Conservation (phyloP, 805 yeast species). For the Pichia insulana region DNA sequence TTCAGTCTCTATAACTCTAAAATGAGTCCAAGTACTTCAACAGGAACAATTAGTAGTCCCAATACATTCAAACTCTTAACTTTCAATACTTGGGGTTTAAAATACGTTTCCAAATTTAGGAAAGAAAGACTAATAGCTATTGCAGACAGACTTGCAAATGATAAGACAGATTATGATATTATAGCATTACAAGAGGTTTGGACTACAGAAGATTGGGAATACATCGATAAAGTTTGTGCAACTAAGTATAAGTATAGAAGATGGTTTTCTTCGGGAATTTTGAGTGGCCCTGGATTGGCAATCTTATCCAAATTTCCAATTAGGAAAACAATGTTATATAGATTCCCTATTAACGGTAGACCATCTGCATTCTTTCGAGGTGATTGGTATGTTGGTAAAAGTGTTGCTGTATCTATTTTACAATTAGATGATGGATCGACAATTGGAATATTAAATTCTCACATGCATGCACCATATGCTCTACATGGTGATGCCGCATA, state of each 20-base stretch:
- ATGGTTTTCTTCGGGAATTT: conserved; percentile 70
- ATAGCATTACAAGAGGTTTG: conserved; percentile 94
- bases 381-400: conserved; percentile 95
- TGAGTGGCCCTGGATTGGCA: conserved; percentile 91
- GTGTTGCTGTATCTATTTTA: conserved; percentile 67
- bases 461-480: conserved; percentile 96
- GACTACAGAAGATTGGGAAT: conserved; percentile 78
- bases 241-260: conserved; percentile 54
- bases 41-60: neutral
- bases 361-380: conserved; percentile 92
- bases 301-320: conserved; percentile 80
- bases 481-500: conserved; percentile 79
- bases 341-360: conserved; percentile 89
- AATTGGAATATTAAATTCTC: conserved; percentile 79
- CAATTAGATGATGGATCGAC: conserved; percentile 40
- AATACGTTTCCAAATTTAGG: conserved; percentile 68
- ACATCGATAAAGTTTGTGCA: conserved; percentile 39
- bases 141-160: conserved; percentile 48
- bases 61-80: conserved; percentile 45
- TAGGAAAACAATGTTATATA: conserved; percentile 62
- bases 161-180: conserved; percentile 52
- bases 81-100: conserved; percentile 84
- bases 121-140: conserved; percentile 60
- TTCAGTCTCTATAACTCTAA: too few relatives aligned
- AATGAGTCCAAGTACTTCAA: too few relatives aligned